Conservation (phyloP, 306 rosid genomes). For the Psophocarpus tetragonolobus region DNA sequence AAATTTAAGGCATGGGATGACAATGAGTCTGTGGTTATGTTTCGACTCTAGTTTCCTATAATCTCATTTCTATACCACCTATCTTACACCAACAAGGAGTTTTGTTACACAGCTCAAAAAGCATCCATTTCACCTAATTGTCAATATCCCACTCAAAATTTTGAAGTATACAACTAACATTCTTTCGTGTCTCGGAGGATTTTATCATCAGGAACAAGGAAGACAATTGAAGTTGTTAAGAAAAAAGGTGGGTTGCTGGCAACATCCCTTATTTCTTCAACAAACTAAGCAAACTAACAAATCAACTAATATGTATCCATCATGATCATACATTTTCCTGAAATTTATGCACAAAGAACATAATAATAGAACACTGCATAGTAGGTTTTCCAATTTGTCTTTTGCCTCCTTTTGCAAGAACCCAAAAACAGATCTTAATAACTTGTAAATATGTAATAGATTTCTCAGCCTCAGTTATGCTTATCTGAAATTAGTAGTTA, state of each 20-base stretch:
- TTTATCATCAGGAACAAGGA: not conserved
- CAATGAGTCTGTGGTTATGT: too few relatives aligned
- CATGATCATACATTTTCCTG: not conserved
- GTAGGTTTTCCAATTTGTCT: not conserved
- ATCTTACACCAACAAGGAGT: too few relatives aligned
- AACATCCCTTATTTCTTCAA: not conserved
- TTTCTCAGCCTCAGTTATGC: not conserved
- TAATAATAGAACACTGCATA: not conserved
- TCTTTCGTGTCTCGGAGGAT: not conserved
- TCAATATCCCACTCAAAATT: too few relatives aligned
- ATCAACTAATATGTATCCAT: not conserved
- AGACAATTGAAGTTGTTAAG: not conserved
- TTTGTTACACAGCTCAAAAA: too few relatives aligned
- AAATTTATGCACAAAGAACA: not conserved
- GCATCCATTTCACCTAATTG: too few relatives aligned
- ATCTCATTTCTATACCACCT: too few relatives aligned
- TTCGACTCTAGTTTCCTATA: too few relatives aligned
- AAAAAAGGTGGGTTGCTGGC: not conserved
- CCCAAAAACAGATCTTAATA: slow-evolving; percentile 11
- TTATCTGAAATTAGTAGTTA: not conserved
- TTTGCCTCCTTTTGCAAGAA: slow-evolving; percentile 4
- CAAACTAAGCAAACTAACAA: not conserved
- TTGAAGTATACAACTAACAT: not conserved
- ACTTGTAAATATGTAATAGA: not conserved
- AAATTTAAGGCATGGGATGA: too few relatives aligned